A percentile compares a stretch with the other conserved stretches of the same genome.
Conservation (phyloP, 495 filamentous ascomycete genomes). For the Penicillium steckii region DNA sequence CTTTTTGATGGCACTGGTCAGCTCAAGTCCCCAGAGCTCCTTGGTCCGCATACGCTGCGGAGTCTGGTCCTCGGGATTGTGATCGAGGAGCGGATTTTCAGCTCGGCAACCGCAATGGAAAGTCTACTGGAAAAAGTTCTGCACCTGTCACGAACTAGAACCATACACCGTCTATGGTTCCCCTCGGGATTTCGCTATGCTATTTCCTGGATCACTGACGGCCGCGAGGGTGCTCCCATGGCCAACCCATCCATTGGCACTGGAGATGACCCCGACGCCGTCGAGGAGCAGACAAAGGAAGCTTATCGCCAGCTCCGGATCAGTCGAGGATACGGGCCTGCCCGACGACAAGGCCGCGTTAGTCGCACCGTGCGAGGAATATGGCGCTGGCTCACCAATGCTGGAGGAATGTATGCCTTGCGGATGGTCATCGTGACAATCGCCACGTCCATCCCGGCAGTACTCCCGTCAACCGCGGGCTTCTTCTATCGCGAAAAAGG, state of each 20-base stretch:
- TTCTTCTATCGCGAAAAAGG: conserved; percentile 5
- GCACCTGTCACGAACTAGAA: conserved; percentile 1
- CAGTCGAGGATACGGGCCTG: conserved; percentile 17
- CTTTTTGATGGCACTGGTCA: conserved; percentile 13
- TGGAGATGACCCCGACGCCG: conserved; percentile 19
- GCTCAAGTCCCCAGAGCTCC: neutral
- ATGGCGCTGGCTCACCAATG: conserved; percentile 26
- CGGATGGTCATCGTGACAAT: conserved; percentile 1
- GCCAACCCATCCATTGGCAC: conserved; percentile 9
- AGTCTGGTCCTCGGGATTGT: conserved; percentile 20
- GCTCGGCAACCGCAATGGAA: conserved; percentile 3
- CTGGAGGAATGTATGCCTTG: neutral
- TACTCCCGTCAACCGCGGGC: neutral
- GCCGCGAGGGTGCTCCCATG: conserved; percentile 9
- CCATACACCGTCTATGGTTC: conserved; percentile 11
- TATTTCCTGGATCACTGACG: conserved; percentile 9
- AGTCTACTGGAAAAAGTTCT: conserved; percentile 2
- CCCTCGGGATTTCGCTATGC: conserved; percentile 10
- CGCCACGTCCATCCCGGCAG: neutral
- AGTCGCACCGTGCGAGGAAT: conserved; percentile 16
- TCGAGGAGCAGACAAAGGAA: neutral
- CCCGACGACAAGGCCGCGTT: conserved; percentile 6
- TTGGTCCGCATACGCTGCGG: conserved; percentile 8
- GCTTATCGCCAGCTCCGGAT: conserved; percentile 21
- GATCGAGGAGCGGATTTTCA: conserved; percentile 20